A percentile compares a stretch with the other conserved stretches of the same genome.
Conservation (phyloP, 768 basidiomycete species). For the Lactifluus piperatus region DNA sequence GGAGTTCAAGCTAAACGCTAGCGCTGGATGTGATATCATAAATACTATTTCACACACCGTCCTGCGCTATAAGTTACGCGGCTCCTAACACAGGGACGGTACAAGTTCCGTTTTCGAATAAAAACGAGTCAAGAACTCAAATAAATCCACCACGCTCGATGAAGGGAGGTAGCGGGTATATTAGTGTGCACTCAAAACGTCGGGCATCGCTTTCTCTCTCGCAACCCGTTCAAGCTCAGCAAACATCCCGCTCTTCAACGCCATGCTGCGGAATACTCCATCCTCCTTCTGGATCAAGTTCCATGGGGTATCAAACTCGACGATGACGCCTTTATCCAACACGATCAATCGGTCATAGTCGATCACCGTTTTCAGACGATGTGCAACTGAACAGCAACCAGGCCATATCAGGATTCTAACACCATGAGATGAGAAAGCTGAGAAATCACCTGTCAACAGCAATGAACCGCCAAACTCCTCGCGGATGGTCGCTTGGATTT, state of each 20-base stretch:
- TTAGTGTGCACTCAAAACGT: not conserved
- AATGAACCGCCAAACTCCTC: constrained; percentile 75
- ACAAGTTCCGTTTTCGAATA: no score
- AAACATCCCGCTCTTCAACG: constrained; percentile 54
- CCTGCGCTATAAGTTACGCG: no score
- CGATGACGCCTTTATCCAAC: constrained; percentile 54
- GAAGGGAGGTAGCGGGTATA: not conserved
- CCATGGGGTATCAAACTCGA: constrained; percentile 44
- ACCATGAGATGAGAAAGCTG: constrained; percentile 20
- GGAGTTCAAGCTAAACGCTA: no score
- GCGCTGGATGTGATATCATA: no score
- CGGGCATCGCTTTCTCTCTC: constrained; percentile 30
- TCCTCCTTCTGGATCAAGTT: constrained; percentile 39
- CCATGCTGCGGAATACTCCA: constrained; percentile 46
- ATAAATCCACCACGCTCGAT: not conserved
- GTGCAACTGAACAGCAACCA: constrained; percentile 44
- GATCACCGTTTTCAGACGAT: constrained; percentile 68
- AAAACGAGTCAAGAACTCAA: not conserved
- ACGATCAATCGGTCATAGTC: constrained; percentile 77
- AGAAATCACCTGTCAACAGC: constrained; percentile 55
- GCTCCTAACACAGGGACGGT: no score
- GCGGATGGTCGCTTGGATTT: constrained; percentile 83
- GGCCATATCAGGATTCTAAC: not conserved
- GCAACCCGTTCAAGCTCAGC: constrained; percentile 51
- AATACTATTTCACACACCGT: no score